Percentiles rank a stretch among this genome's conserved stretches.
Evolutionary conservation across 805 yeast genomes (phyloP).

Genomic region (Torulaspora gathmanii): DNA sequence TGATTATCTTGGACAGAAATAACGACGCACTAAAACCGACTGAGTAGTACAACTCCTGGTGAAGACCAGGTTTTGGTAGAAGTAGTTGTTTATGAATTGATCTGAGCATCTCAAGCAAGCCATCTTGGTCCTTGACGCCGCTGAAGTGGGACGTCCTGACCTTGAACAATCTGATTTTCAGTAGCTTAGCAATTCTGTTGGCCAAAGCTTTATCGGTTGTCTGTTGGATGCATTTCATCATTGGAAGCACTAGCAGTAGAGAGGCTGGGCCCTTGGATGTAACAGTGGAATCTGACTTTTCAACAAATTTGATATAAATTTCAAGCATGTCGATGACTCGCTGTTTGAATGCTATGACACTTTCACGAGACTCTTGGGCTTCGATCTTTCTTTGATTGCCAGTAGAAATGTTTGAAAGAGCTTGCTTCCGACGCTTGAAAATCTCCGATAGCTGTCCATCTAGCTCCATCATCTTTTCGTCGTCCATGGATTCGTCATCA

Average conservation of each 20-base stretch:
- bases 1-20: conserved; percentile 53
- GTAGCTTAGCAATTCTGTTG: conserved; percentile 65
- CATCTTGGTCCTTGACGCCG: conserved; percentile 19
- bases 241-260: conserved; percentile 47
- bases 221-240: conserved; percentile 54
- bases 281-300: conserved; percentile 17
- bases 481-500: conserved; percentile 84
- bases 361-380: conserved; percentile 72
- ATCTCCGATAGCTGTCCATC: conserved; percentile 79
- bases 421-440: conserved; percentile 75
- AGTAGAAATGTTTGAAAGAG: conserved; percentile 48
- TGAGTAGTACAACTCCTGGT: conserved; percentile 44
- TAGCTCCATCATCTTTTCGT: conserved; percentile 92
- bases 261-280: not conserved
- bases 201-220: conserved; percentile 71
- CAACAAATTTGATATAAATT: conserved; percentile 48
- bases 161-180: conserved; percentile 58
- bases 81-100: conserved; percentile 43
- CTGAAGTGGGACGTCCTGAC: conserved; percentile 32
- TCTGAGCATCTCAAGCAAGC: conserved; percentile 31
- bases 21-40: conserved; percentile 51
- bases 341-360: conserved; percentile 71
- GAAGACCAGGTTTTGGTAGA: conserved; percentile 35
- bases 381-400: conserved; percentile 70
- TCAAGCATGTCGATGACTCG: conserved; percentile 76